Conservation (phyloP, 108 stramenopile species). For the Fistulifera pelliculosa region DNA sequence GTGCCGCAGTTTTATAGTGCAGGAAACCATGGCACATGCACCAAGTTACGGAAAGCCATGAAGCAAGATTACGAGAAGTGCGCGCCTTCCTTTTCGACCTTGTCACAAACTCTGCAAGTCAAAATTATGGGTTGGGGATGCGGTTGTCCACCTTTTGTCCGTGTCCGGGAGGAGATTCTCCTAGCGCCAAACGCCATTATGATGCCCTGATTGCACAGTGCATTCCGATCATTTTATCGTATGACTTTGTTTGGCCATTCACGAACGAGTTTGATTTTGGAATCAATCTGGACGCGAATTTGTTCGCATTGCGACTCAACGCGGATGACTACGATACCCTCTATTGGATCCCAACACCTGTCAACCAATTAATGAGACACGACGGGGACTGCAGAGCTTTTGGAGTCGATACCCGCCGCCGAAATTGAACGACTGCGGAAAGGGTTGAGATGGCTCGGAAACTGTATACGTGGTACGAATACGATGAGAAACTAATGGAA, state of each 20-base stretch:
- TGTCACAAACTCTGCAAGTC: conserved; percentile 1
- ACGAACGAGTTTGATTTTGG: conserved; percentile 5
- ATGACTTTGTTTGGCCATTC: conserved; percentile 41
- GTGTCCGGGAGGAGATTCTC: conserved; percentile 45
- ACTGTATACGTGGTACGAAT: conserved; percentile 21
- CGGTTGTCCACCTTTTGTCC: conserved; percentile 38
- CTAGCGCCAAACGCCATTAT: conserved; percentile 49
- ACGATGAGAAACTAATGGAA: neutral
- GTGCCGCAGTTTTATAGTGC: conserved; percentile 19
- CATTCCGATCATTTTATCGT: conserved; percentile 38
- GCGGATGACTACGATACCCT: conserved; percentile 10
- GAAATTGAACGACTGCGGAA: conserved; percentile 24
- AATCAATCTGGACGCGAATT: conserved; percentile 4
- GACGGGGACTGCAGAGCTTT: neutral
- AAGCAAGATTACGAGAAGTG: conserved; percentile 9
- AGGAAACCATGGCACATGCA: conserved; percentile 27
- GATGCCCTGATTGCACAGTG: conserved; percentile 45
- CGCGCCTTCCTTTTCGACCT: neutral
- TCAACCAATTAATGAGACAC: conserved; percentile 2
- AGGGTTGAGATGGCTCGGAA: conserved; percentile 16
- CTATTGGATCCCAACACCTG: conserved; percentile 11
- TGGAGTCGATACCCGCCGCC: conserved; percentile 12
- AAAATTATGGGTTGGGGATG: conserved; percentile 14
- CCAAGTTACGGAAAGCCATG: conserved; percentile 11
- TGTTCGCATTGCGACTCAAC: conserved; percentile 16